phyloP scores from a whole-genome alignment of 1,284 basidiomycete species.

The Irpex lacteus region DNA sequence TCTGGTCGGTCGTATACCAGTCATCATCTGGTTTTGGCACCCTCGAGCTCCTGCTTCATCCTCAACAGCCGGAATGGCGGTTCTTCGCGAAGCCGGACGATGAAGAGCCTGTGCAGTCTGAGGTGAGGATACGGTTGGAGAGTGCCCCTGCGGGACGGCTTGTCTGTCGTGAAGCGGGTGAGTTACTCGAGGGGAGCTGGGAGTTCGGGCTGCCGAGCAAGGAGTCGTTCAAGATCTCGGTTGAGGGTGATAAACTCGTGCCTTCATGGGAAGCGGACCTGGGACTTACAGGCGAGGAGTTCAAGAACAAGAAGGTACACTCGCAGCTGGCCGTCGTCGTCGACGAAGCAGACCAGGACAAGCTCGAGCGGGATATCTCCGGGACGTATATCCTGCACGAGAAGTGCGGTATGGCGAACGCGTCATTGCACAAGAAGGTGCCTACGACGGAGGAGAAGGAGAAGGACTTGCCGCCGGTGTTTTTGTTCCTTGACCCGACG shows the following conservation, averaged over 20 bases:
- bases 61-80: constrained; percentile 83
- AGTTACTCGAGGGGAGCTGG: constrained; percentile 75
- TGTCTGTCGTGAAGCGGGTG: constrained; percentile 39
- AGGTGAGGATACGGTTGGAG: constrained; percentile 73
- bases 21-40: constrained; percentile 54
- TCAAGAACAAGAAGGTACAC: constrained; percentile 67
- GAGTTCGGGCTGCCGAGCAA: constrained; percentile 76
- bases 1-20: constrained; percentile 83
- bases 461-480: constrained; percentile 57
- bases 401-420: constrained; percentile 88
- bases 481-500: constrained; percentile 83
- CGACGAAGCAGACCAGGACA: constrained; percentile 41
- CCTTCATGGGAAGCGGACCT: constrained; percentile 85
- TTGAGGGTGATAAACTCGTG: constrained; percentile 71
- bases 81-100: constrained; percentile 72
- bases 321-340: constrained; percentile 66
- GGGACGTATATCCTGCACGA: constrained; percentile 80
- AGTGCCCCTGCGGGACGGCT: constrained; percentile 77
- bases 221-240: constrained; percentile 52
- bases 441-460: constrained; percentile 45
- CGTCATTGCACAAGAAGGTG: constrained; percentile 76
- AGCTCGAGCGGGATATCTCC: constrained; percentile 79
- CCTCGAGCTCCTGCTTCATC: constrained; percentile 78
- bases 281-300: constrained; percentile 69
- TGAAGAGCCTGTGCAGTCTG: constrained; percentile 75